Evolutionary conservation across 139 green algal genomes (phyloP).

Genomic region (Dunaliella sp.): DNA sequence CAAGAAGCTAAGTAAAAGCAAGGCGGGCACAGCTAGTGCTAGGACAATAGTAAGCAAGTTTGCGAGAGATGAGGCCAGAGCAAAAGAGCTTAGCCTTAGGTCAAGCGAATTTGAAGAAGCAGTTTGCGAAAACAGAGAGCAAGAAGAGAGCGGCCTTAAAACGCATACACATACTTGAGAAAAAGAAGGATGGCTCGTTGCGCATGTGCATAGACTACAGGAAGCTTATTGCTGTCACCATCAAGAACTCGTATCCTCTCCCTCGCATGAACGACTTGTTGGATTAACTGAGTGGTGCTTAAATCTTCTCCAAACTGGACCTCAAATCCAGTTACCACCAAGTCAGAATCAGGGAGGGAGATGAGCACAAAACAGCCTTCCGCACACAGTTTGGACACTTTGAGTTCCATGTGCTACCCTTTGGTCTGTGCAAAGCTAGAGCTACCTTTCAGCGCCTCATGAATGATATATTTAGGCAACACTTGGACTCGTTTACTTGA

Average conservation of each 20-base stretch:
- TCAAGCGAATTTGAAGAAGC: too few relatives aligned
- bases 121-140: too few relatives aligned
- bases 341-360: background rate
- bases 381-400: conserved; percentile 35
- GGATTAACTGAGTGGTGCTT: conserved; percentile 27
- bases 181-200: too few relatives aligned
- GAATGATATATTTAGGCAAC: conserved; percentile 11
- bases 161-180: too few relatives aligned
- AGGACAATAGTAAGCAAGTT: too few relatives aligned
- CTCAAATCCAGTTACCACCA: conserved; percentile 33
- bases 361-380: conserved; percentile 24
- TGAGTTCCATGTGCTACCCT: conserved; percentile 34
- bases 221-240: too few relatives aligned
- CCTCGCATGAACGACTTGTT: conserved; percentile 46
- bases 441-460: conserved; percentile 50
- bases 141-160: too few relatives aligned
- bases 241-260: conserved; percentile 33
- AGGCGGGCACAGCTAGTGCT: too few relatives aligned
- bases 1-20: too few relatives aligned
- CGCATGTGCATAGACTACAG: too few relatives aligned
- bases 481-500: conserved; percentile 13
- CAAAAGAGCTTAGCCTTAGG: too few relatives aligned
- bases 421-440: conserved; percentile 55
- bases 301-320: conserved; percentile 37
- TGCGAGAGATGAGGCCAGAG: too few relatives aligned